phyloP scores from a whole-genome alignment of 106 monocot genomes.

The Dioscorea zingiberensis region DNA sequence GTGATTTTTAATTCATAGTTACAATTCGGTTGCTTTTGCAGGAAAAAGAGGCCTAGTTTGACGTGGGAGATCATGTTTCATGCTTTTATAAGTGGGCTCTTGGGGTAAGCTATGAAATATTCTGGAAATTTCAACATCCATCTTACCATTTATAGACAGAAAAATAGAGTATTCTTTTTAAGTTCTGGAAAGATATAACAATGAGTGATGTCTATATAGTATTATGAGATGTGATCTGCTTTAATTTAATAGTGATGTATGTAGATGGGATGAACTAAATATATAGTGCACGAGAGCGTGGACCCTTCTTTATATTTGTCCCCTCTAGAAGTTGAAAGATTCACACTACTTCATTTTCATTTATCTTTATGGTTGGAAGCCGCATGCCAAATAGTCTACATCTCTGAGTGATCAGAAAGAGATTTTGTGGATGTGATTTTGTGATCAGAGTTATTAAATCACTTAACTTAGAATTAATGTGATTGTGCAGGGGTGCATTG shows the following conservation, averaged over 20 bases:
- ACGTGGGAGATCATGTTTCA: constrained; percentile 62
- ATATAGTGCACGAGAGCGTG: no score
- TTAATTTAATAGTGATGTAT: no score
- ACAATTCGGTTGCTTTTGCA: constrained; percentile 16
- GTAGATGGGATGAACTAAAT: no score
- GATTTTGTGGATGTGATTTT: neutral
- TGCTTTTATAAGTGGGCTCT: constrained; percentile 53
- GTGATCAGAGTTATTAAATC: no score
- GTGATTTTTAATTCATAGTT: neutral
- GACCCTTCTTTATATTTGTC: neutral
- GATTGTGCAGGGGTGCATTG: constrained; percentile 36
- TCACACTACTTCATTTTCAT: no score
- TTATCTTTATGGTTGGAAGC: no score
- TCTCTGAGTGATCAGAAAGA: neutral
- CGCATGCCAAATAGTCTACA: neutral
- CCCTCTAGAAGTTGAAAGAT: no score
- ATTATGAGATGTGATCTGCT: no score
- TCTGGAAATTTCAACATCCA: neutral
- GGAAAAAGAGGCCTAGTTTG: constrained; percentile 46
- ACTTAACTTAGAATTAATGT: no score
- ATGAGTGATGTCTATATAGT: no score
- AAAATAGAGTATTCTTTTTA: neutral
- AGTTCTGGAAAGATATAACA: neutral
- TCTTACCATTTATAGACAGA: neutral
- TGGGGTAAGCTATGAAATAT: constrained; percentile 40